Evolutionary conservation across 768 basidiomycete genomes (phyloP), one percentile per base, ranked within the genome.

Genomic region (Boletus barrowsii): DNA sequence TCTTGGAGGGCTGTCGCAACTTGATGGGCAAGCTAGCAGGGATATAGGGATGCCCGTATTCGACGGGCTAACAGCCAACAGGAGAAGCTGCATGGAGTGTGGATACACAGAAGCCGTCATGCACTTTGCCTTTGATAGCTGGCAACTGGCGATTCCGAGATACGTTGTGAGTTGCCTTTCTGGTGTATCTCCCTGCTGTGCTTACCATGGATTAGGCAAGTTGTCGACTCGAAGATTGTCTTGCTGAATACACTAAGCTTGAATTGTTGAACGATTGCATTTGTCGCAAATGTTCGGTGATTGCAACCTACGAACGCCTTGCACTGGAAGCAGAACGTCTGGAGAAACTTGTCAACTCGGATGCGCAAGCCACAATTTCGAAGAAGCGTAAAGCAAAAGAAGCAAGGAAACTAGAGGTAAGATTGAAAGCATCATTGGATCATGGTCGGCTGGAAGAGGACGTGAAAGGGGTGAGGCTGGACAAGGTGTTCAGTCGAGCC

Each of bases 51-150:
- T 85, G 74, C 83, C 83, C 49, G 87, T 91, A 7, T 96, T 93
- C 62, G 93, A 96, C 58, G 93, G 93, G 1, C 73, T 98, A 56
- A 93, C 93, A 2, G 93, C 95, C 3, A 93, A 96, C 62, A 75
- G 93, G 56, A 76, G 94, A 54, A 91, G 88, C 58, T 98, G 96
- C 63, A 78, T 90, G 44, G 78, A 83, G 47, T 98, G 96, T 66
- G 93, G 92, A 17, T 98, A 96, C 68, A 93, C 92, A 14, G 93
- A 95, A 65, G 90, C 93, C 4, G 93, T 93, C 57, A 93, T 90
- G 87, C 93, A 88, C 67, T 95, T 93, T 66, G 76, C 86, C 2
- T 87, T 94, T 59, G 89, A 94, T 67, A 92, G 85, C 62, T 84
- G 89, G 83, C 88, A 90, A 67, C 73, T 95, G 41, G 79, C 86